Evolutionary conservation across 139 green algal species (phyloP).

Genomic region (Tetradesmus obliquus): DNA sequence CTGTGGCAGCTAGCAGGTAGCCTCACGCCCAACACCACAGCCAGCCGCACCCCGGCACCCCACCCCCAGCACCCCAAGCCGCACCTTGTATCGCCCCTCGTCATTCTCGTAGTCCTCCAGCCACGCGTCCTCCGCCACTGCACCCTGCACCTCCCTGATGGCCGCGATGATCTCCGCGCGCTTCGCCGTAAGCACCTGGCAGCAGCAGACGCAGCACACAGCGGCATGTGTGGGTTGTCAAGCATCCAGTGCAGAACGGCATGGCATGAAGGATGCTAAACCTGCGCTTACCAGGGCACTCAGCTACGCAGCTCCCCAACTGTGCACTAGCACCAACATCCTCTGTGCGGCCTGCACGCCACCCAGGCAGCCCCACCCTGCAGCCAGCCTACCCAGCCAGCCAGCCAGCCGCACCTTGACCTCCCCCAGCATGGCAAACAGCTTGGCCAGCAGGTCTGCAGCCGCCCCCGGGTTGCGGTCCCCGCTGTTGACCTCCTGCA

Average conservation of each 20-base stretch:
- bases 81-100: conserved; percentile 70
- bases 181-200: conserved; percentile 49
- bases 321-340: too few relatives aligned
- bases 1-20: too few relatives aligned
- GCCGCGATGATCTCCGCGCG: conserved; percentile 50
- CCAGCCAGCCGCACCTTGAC: conserved; percentile 18
- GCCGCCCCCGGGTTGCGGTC: conserved; percentile 39
- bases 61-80: not conserved
- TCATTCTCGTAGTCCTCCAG: conserved; percentile 65
- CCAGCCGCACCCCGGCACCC: not conserved
- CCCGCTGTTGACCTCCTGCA: conserved; percentile 28
- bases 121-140: conserved; percentile 58
- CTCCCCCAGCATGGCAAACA: conserved; percentile 65
- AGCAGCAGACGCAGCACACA: not conserved
- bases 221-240: not conserved
- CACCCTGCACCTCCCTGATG: conserved; percentile 57
- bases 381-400: not conserved
- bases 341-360: too few relatives aligned
- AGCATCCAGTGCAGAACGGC: not conserved
- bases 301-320: too few relatives aligned
- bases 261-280: too few relatives aligned
- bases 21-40: not conserved
- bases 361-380: too few relatives aligned
- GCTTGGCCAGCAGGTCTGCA: conserved; percentile 63
- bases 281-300: too few relatives aligned